Evolutionary conservation across 2,329 filamentous ascomycete genomes (phyloP).

Genomic region (Lachnellula occidentalis): DNA sequence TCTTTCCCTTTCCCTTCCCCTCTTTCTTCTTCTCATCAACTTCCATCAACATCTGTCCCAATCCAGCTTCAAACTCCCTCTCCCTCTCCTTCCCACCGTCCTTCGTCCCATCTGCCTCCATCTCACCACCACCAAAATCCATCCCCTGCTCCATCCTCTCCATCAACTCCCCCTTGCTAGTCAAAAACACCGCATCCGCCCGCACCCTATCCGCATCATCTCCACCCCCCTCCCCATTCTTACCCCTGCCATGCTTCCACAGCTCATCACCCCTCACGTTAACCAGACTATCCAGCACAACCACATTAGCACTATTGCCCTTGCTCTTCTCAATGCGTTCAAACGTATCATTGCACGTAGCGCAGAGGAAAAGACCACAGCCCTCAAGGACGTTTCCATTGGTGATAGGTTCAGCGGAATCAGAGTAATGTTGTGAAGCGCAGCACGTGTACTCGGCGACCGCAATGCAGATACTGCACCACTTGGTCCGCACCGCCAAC

Average conservation of each 20-base stretch:
- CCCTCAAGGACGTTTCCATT: background rate
- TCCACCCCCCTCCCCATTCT: background rate
- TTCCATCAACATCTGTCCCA: background rate
- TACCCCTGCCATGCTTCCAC: background rate
- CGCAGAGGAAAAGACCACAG: conserved; percentile 25
- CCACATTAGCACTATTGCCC: background rate
- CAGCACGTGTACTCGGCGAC: conserved; percentile 16
- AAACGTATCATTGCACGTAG: conserved; percentile 11
- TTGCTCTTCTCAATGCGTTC: conserved; percentile 2
- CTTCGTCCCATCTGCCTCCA: background rate
- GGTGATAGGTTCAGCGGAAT: background rate
- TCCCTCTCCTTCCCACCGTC: background rate
- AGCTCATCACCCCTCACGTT: conserved; percentile 1
- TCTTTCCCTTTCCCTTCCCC: background rate
- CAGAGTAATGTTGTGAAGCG: background rate
- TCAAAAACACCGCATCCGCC: conserved; percentile 21
- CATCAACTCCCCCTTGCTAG: conserved; percentile 13
- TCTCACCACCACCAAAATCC: background rate
- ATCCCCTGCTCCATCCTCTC: conserved; percentile 7
- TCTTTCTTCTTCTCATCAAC: background rate
- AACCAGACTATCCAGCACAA: conserved; percentile 2
- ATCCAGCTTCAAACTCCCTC: background rate
- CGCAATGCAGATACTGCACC: conserved; percentile 24
- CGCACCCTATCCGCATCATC: conserved; percentile 12
- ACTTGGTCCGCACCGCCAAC: conserved; percentile 15